Evolutionary conservation across 371 early-diverging fungal species (phyloP).

Genomic region (Blakeslea trispora): DNA sequence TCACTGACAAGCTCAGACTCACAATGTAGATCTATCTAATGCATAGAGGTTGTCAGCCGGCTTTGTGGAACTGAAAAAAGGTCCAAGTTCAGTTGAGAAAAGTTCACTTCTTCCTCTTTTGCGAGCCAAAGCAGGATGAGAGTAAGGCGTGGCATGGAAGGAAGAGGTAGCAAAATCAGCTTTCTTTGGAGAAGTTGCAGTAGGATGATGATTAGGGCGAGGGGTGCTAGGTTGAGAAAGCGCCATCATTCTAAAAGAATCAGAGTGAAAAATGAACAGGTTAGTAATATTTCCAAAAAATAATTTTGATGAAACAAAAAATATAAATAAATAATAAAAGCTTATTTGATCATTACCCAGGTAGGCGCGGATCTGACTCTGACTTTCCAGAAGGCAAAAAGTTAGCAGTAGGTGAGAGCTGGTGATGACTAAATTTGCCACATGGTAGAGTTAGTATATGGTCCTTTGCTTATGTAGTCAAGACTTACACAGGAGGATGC

Average conservation of each 20-base stretch:
- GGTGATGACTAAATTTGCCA: constrained; percentile 32
- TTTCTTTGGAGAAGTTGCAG: constrained; percentile 25
- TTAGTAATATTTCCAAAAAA: background rate
- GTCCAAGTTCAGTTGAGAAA: constrained; percentile 49
- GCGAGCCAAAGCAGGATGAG: constrained; percentile 30
- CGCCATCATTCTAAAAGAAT: constrained; percentile 38
- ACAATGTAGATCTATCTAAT: constrained; percentile 63
- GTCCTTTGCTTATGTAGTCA: constrained; percentile 3
- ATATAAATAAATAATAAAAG: constrained; percentile 8
- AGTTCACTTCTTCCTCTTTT: constrained; percentile 43
- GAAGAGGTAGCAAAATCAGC: constrained; percentile 32
- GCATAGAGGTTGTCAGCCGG: constrained; percentile 63
- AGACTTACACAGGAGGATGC: constrained; percentile 43
- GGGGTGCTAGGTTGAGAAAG: constrained; percentile 54
- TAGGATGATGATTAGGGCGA: constrained; percentile 32
- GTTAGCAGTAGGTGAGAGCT: constrained; percentile 26
- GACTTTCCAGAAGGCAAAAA: constrained; percentile 31
- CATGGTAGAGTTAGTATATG: constrained; percentile 23
- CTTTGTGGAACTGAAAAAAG: constrained; percentile 67
- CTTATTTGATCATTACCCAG: constrained; percentile 33
- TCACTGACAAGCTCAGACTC: constrained; percentile 16
- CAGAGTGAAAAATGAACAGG: constrained; percentile 1
- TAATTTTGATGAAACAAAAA: constrained; percentile 1
- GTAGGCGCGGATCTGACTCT: constrained; percentile 42
- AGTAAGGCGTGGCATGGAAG: constrained; percentile 35